phyloP scores from a whole-genome alignment of 2,329 filamentous ascomycete genomes.

The Claviceps sp. region DNA sequence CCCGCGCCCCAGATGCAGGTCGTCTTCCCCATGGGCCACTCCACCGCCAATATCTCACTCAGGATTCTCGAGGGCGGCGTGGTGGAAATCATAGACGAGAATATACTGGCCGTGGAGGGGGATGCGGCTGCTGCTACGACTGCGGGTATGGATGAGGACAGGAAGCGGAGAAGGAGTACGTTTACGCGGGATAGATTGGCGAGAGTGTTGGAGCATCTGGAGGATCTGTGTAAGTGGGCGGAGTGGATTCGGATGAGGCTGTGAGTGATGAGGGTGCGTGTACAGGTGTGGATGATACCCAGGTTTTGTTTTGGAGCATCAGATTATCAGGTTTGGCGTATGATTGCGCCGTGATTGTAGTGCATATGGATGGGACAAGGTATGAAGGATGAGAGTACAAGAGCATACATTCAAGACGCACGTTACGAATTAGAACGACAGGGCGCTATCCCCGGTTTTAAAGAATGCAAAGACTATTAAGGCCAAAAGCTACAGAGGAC shows the following conservation, averaged over 20 bases:
- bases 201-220: conserved; percentile 32
- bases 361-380: too few relatives aligned
- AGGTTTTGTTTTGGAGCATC: background rate
- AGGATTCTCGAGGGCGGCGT: conserved; percentile 47
- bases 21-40: conserved; percentile 37
- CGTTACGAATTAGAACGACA: too few relatives aligned
- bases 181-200: conserved; percentile 30
- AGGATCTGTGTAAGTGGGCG: conserved; percentile 39
- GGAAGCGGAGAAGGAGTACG: conserved; percentile 20
- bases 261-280: background rate
- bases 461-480: too few relatives aligned
- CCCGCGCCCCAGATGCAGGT: conserved; percentile 36
- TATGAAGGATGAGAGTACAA: too few relatives aligned
- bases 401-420: too few relatives aligned
- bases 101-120: conserved; percentile 21
- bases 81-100: conserved; percentile 45
- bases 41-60: conserved; percentile 39
- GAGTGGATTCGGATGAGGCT: conserved; percentile 36
- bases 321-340: too few relatives aligned
- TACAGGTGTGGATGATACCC: background rate
- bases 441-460: too few relatives aligned
- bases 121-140: conserved; percentile 3
- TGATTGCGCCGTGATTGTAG: too few relatives aligned
- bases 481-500: too few relatives aligned
- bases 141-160: background rate